Percentiles rank a stretch among this genome's conserved stretches.
Evolutionary conservation across 306 rosid species (phyloP).

Genomic region (Spatholobus suberectus): DNA sequence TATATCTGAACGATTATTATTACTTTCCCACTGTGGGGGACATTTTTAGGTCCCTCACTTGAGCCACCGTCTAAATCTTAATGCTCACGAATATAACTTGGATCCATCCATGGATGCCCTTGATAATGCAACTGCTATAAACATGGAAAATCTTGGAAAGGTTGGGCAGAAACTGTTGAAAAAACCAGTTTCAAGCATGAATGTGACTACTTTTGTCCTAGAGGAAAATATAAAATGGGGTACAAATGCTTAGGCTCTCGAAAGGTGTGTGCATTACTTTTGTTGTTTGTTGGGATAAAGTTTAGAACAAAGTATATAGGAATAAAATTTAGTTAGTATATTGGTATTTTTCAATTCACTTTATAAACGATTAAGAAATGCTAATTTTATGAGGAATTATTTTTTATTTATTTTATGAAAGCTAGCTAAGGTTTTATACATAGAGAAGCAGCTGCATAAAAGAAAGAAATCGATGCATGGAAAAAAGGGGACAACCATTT

Average conservation of each 20-base stretch:
- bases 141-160: conserved; percentile 54
- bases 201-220: conserved; percentile 48
- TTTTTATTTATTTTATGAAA: neutral
- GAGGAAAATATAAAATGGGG: conserved; percentile 31
- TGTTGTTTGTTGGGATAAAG: neutral
- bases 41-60: no score
- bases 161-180: conserved; percentile 50
- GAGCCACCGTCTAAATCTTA: no score
- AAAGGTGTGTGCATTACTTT: conserved; percentile 36
- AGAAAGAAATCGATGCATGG: conserved; percentile 30
- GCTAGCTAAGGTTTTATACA: conserved; percentile 16
- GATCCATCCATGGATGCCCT: conserved; percentile 33
- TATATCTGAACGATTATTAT: no score
- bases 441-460: conserved; percentile 10
- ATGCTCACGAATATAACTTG: conserved; percentile 61
- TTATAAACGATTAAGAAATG: neutral
- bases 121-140: conserved; percentile 46
- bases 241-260: conserved; percentile 61
- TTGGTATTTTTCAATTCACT: neutral
- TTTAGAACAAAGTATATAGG: neutral
- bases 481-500: conserved; percentile 4
- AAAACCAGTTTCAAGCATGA: conserved; percentile 47
- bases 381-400: neutral
- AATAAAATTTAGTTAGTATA: neutral
- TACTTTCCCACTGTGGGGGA: no score